phyloP scores from a whole-genome alignment of 208 protist species.

The Acanthamoeba triangularis region DNA sequence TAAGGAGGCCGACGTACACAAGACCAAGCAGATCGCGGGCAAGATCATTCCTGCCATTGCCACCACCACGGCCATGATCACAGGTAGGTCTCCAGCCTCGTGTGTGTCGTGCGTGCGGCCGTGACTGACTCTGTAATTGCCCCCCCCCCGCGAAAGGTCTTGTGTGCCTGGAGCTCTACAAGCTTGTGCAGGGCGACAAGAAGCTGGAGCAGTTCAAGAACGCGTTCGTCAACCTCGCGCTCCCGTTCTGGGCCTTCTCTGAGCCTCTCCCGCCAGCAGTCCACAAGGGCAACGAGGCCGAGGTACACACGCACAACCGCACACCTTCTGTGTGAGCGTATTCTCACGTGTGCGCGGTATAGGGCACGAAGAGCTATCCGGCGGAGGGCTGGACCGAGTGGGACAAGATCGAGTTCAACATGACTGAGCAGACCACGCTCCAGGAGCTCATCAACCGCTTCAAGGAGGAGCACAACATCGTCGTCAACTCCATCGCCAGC shows the following conservation, averaged over 20 bases:
- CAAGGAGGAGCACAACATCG: neutral
- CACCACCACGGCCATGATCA: constrained; percentile 99
- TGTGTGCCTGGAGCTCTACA: constrained; percentile 98
- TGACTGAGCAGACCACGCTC: neutral
- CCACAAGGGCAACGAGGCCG: neutral
- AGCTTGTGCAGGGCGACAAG: constrained; percentile 91
- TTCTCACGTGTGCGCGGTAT: neutral
- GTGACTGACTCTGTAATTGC: neutral
- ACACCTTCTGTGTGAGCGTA: neutral
- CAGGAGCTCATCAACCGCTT: neutral
- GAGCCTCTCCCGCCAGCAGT: constrained; percentile 92
- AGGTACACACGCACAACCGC: neutral
- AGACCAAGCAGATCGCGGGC: constrained; percentile 93
- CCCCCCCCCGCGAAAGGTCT: constrained; percentile 92
- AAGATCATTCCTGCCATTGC: constrained; percentile 99
- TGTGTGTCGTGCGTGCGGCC: neutral
- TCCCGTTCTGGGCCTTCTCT: constrained; percentile 97
- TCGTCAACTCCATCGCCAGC: constrained; percentile 46
- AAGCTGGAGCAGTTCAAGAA: constrained; percentile 87
- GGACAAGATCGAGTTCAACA: constrained; percentile 43
- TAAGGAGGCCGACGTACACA: constrained; percentile 82
- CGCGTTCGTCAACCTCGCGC: constrained; percentile 98
- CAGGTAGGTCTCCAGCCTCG: constrained; percentile 83
- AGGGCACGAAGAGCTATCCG: constrained; percentile 3
- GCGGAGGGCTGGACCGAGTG: constrained; percentile 43